A percentile compares a stretch with the other conserved stretches of the same genome.
phyloP scores from a whole-genome alignment of 805 yeast species.

The Ogataea haglerorum region DNA sequence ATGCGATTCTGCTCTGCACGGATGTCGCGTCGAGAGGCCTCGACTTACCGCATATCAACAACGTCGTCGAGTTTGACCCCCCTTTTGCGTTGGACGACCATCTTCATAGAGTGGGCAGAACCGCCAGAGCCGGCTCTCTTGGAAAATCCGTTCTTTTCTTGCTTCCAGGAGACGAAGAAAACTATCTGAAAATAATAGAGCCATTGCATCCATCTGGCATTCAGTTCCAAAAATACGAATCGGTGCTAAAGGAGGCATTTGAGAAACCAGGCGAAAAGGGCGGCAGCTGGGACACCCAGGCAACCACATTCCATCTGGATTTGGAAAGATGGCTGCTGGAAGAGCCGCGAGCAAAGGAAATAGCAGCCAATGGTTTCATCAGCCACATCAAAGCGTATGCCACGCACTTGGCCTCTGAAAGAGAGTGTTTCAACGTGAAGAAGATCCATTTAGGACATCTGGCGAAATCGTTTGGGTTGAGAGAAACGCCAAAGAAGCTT shows the following conservation, averaged over 20 bases:
- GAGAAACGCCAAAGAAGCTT: conserved; percentile 88
- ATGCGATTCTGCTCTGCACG: conserved; percentile 76
- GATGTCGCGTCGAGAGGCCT: conserved; percentile 98
- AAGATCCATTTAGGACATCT: conserved; percentile 89
- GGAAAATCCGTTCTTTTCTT: conserved; percentile 80
- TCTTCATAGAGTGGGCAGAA: conserved; percentile 93
- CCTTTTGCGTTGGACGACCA: conserved; percentile 94
- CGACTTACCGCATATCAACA: conserved; percentile 82
- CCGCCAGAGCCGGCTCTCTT: conserved; percentile 92
- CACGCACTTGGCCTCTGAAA: conserved; percentile 82
- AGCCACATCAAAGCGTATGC: conserved; percentile 95
- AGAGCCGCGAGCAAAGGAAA: conserved; percentile 53
- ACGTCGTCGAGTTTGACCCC: conserved; percentile 91
- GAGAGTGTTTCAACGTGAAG: conserved; percentile 76
- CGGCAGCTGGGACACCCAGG: conserved; percentile 81
- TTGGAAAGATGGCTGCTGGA: conserved; percentile 86
- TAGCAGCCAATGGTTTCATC: conserved; percentile 78
- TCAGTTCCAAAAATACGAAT: conserved; percentile 46
- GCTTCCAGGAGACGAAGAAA: conserved; percentile 88
- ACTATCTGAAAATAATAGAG: conserved; percentile 62
- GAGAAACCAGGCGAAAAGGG: conserved; percentile 27
- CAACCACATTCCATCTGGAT: conserved; percentile 93
- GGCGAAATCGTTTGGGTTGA: conserved; percentile 89
- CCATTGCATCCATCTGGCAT: conserved; percentile 50
- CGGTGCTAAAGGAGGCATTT: conserved; percentile 29